phyloP scores from a whole-genome alignment of 1,139 yeast species.

The Diutina sp. region DNA sequence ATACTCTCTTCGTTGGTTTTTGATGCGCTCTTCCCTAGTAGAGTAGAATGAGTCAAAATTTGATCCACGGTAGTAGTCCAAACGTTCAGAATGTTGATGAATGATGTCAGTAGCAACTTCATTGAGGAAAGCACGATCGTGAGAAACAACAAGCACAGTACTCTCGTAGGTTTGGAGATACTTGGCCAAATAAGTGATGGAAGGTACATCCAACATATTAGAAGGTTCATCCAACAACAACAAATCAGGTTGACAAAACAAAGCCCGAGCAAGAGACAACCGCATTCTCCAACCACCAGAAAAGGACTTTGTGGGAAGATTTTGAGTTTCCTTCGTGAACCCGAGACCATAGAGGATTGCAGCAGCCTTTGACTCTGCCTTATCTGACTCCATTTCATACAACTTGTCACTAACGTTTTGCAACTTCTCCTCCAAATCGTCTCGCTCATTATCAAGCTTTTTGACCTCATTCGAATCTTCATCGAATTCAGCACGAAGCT shows the following conservation, averaged over 20 bases:
- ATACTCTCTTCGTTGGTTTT: constrained; percentile 87
- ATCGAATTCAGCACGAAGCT: constrained; percentile 57
- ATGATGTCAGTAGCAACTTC: constrained; percentile 98
- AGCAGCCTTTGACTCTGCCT: constrained; percentile 96
- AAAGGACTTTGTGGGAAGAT: constrained; percentile 72
- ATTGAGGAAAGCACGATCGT: constrained; percentile 91
- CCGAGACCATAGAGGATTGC: constrained; percentile 90
- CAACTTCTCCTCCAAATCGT: constrained; percentile 68
- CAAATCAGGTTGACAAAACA: constrained; percentile 93
- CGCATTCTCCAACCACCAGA: constrained; percentile 99
- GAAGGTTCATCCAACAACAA: constrained; percentile 95
- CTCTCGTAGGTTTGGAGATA: constrained; percentile 84
- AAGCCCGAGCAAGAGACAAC: constrained; percentile 92
- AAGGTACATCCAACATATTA: constrained; percentile 99
- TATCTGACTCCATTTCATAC: constrained; percentile 89
- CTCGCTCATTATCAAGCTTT: constrained; percentile 79
- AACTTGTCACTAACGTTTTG: constrained; percentile 72
- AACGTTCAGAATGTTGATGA: constrained; percentile 92
- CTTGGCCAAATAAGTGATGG: constrained; percentile 83
- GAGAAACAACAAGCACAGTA: constrained; percentile 91
- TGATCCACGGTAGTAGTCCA: constrained; percentile 91
- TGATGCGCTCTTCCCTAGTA: constrained; percentile 90
- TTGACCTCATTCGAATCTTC: constrained; percentile 71
- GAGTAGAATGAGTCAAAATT: constrained; percentile 87
- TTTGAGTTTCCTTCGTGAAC: constrained; percentile 79